These are phyloP conservation scores for Pseudocercospora fuligena DNA, from an alignment of 2,329 filamentous ascomycete genomes.

Conservation along the genomic window DNA sequence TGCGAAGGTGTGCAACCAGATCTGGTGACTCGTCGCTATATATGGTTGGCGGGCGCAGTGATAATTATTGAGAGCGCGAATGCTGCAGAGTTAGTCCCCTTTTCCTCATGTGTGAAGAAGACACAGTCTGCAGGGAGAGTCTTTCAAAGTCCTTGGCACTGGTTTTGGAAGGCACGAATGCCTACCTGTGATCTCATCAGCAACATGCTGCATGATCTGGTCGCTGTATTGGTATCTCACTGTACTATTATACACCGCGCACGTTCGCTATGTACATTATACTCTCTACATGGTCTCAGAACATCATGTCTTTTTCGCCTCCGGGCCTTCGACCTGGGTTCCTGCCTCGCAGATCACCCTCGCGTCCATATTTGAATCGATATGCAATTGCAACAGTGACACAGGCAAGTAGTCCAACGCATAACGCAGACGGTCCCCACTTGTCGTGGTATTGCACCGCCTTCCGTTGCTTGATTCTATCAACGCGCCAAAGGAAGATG, in stretches of 20 bases:
- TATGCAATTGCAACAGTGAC: conserved; percentile 81
- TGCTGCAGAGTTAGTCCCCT: no score
- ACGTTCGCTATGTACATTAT: neutral
- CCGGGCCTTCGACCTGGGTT: conserved; percentile 2
- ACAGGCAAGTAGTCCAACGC: conserved; percentile 71
- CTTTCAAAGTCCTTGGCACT: neutral
- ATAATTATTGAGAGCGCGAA: no score
- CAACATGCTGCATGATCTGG: neutral
- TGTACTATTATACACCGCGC: neutral
- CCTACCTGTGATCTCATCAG: neutral
- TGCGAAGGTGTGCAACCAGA: neutral
- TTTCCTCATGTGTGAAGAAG: no score
- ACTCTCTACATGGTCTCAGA: neutral
- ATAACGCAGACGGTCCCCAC: conserved; percentile 80
- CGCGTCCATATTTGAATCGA: conserved; percentile 64
- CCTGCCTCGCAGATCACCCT: conserved; percentile 47
- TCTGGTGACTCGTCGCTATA: neutral
- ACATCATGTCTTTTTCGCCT: neutral
- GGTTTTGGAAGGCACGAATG: neutral
- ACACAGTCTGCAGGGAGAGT: no score
- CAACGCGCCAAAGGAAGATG: conserved; percentile 86
- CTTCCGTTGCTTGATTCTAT: conserved; percentile 78
- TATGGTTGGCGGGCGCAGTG: neutral
- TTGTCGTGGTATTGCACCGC: conserved; percentile 92
- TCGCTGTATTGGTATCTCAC: neutral